Evolutionary conservation across 306 rosid genomes (phyloP), one percentile per base, ranked within the genome.

Genomic region (Senna tora): DNA sequence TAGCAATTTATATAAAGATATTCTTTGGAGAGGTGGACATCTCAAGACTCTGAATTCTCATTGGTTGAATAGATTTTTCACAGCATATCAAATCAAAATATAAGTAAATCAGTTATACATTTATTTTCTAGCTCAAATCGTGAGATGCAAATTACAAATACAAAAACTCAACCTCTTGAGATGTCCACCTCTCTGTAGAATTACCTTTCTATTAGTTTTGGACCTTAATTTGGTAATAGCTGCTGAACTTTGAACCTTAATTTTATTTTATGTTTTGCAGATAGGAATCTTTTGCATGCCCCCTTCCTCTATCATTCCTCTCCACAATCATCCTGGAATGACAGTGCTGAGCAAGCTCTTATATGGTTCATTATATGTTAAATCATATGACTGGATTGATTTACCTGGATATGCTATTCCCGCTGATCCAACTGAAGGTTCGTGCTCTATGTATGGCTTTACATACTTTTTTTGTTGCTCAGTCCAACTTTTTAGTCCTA

Each of bases 251-350:
- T 55, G 50, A 49, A 14, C 39, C 10, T 36, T 74, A 68, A 39
- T 17, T 67, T 42, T 43, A 14, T 30, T 41, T 63, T 32, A 47
- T 73, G 39, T 78, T 82, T 53, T 64, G 80, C 86, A 94, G 98
- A 94, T 94, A 58, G 98, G 97, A 77, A 91, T 94, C 58, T 94
- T 94, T 84, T 94, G 97, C 84, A 89, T 94, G 97, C 96, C 98
- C 2, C 92, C 97, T 22, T 77, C 83, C 25, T 89, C 98, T 33
- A 82, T 91, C 74, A 89, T 91, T 84, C 98, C 98, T 77, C 89
- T 91, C 59, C 98, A 94, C 72, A 85, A 94, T 77, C 98, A 94
- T 81, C 97, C 98, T 75, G 96, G 92, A 74, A 94, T 94, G 98
- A 91, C 96, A 17, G 97, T 94, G 55, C 77, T 91, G 74, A 91